These are phyloP conservation scores for Coemansia interrupta DNA, from an alignment of 192 early-diverging fungal species.

Conservation along the genomic window DNA sequence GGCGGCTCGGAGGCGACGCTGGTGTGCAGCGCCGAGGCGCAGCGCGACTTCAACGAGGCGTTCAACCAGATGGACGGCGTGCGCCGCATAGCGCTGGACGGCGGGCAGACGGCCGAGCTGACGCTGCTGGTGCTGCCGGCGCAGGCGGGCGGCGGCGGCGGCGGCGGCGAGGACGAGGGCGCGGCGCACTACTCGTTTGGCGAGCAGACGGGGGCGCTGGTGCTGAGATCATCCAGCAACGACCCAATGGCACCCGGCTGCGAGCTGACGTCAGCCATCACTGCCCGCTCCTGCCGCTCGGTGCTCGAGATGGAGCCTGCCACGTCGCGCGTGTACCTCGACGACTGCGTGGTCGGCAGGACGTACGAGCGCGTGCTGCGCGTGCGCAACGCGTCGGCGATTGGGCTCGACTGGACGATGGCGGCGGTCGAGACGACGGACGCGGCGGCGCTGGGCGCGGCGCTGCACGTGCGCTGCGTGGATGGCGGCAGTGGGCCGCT, in stretches of 20 bases:
- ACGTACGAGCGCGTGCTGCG: constrained; percentile 89
- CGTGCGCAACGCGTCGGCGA: constrained; percentile 84
- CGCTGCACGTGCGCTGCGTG: constrained; percentile 21
- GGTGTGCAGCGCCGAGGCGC: constrained; percentile 28
- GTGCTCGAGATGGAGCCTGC: constrained; percentile 89
- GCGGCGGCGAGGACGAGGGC: constrained; percentile 15
- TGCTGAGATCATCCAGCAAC: not conserved
- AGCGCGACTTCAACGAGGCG: constrained; percentile 75
- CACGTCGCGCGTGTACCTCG: constrained; percentile 88
- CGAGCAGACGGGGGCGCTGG: not conserved
- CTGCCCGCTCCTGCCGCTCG: constrained; percentile 83
- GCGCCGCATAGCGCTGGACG: constrained; percentile 62
- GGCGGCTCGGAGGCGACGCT: constrained; percentile 10
- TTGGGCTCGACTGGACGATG: constrained; percentile 82
- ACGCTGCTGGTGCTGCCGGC: constrained; percentile 67
- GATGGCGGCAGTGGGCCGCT: constrained; percentile 4
- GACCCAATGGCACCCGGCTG: constrained; percentile 2
- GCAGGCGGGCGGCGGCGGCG: constrained; percentile 1
- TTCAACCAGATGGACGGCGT: constrained; percentile 91
- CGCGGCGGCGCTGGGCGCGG: constrained; percentile 15
- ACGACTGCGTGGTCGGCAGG: constrained; percentile 87
- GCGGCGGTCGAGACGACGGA: constrained; percentile 37
- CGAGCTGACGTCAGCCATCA: constrained; percentile 25
- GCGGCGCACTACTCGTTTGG: constrained; percentile 12
- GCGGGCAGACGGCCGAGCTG: constrained; percentile 65